Percentiles rank a stretch among this genome's conserved stretches.
phyloP scores from a whole-genome alignment of 2,329 filamentous ascomycete genomes.

The Penicillium aurantiogriseum region DNA sequence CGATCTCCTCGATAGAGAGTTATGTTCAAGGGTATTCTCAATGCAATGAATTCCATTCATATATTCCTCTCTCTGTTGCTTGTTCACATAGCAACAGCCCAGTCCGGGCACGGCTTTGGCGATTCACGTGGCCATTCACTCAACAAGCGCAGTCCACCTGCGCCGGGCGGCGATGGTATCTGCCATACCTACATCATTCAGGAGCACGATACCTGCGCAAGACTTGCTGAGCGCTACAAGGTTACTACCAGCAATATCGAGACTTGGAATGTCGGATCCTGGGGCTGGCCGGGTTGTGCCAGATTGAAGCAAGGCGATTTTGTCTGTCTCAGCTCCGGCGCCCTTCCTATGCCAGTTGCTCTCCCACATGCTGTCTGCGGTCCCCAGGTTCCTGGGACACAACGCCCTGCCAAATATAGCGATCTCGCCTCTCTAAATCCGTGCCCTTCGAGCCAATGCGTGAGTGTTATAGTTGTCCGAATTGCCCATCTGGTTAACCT shows the following conservation, averaged over 20 bases:
- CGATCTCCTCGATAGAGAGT: background rate
- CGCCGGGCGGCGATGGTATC: conserved; percentile 31
- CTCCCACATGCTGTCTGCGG: conserved; percentile 46
- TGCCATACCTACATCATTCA: conserved; percentile 41
- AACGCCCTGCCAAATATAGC: conserved; percentile 31
- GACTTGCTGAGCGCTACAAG: conserved; percentile 33
- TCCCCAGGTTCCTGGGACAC: conserved; percentile 45
- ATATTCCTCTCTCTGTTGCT: background rate
- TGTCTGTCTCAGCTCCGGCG: conserved; percentile 46
- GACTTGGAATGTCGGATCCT: conserved; percentile 44
- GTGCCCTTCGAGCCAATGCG: conserved; percentile 14
- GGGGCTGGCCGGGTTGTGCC: conserved; percentile 46
- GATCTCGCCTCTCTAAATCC: conserved; percentile 20
- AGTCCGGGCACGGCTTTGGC: background rate
- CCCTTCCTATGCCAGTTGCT: conserved; percentile 43
- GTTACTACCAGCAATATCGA: conserved; percentile 43
- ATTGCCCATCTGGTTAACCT: too few species aligned
- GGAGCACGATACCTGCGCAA: conserved; percentile 36
- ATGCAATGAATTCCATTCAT: conserved; percentile 2
- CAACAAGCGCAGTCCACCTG: background rate
- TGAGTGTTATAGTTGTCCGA: background rate
- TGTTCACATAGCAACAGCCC: background rate
- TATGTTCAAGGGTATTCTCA: background rate
- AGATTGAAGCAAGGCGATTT: conserved; percentile 28
- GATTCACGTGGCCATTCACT: background rate